Percentiles rank a stretch among this genome's conserved stretches.
phyloP scores from a whole-genome alignment of 2,329 filamentous ascomycete species.

The Calonectria pseudoturangicola region DNA sequence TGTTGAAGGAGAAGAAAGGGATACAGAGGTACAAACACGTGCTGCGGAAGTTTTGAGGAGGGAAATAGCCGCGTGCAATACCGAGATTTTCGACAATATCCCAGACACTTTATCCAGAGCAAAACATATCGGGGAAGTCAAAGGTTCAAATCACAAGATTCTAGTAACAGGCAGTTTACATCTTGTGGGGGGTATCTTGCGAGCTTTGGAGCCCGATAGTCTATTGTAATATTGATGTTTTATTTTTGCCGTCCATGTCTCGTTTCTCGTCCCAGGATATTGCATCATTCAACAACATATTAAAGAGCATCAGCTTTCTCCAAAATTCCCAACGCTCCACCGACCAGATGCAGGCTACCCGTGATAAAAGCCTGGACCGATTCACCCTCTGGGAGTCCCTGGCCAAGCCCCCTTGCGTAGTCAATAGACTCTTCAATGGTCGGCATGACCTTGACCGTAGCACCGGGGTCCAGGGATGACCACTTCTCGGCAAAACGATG shows the following conservation, averaged over 20 bases:
- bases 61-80: conserved; percentile 67
- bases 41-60: conserved; percentile 77
- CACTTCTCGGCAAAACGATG: conserved; percentile 72
- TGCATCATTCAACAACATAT: conserved; percentile 26
- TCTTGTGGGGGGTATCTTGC: conserved; percentile 86
- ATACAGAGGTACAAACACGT: conserved; percentile 78
- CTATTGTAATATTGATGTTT: conserved; percentile 55
- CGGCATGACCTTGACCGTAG: conserved; percentile 67
- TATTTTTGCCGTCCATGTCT: conserved; percentile 30
- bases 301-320: conserved; percentile 67
- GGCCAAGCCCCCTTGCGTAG: conserved; percentile 63
- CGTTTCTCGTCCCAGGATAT: conserved; percentile 18
- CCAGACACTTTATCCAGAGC: conserved; percentile 80
- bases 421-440: conserved; percentile 75
- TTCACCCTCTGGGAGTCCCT: conserved; percentile 56
- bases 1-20: conserved; percentile 62
- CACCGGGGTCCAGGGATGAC: conserved; percentile 67
- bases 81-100: conserved; percentile 79
- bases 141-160: conserved; percentile 70
- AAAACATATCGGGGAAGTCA: conserved; percentile 62
- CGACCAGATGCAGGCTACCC: conserved; percentile 78
- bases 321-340: conserved; percentile 70
- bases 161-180: conserved; percentile 90
- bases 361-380: conserved; percentile 72
- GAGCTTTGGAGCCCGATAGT: conserved; percentile 76